Evolutionary conservation across 2,329 filamentous ascomycete species (phyloP).

Genomic region (Geosmithia putterillii): DNA sequence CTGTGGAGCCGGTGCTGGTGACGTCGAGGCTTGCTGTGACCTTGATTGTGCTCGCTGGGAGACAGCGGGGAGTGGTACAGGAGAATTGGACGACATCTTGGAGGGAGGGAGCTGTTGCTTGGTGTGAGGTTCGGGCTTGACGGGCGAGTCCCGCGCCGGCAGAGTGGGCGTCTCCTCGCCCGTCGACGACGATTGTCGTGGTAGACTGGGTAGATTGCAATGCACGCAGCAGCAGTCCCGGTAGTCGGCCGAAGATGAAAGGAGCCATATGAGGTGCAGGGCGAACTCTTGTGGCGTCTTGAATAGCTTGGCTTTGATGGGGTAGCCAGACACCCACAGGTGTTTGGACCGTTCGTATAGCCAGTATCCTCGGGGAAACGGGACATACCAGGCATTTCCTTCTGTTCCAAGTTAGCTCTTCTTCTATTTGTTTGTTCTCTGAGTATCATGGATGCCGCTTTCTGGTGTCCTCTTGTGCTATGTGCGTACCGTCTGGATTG

Average conservation of each 20-base stretch:
- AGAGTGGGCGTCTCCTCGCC: slow-evolving; percentile 14
- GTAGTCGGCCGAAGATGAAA: slow-evolving; percentile 32
- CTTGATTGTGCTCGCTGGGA: neutral
- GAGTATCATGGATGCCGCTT: neutral
- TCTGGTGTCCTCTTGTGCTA: neutral
- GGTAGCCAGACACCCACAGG: slow-evolving; percentile 36
- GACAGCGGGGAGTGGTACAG: neutral
- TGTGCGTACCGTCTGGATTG: slow-evolving; percentile 21
- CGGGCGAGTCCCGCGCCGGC: slow-evolving; percentile 6
- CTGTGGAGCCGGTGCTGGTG: slow-evolving; percentile 7
- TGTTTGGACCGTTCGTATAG: slow-evolving; percentile 34
- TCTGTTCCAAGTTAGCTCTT: too few relatives aligned
- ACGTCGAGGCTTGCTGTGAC: neutral
- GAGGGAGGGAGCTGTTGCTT: too few relatives aligned
- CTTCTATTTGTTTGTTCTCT: neutral
- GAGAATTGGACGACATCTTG: slow-evolving; percentile 12
- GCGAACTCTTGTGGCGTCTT: slow-evolving; percentile 41
- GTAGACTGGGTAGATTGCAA: slow-evolving; percentile 23
- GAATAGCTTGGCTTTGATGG: slow-evolving; percentile 33
- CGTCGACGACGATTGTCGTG: slow-evolving; percentile 9
- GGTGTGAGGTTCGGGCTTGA: slow-evolving; percentile 3
- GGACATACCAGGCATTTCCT: slow-evolving; percentile 29
- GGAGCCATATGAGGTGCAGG: slow-evolving; percentile 38
- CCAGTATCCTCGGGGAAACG: slow-evolving; percentile 33
- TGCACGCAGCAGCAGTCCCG: slow-evolving; percentile 38